These are phyloP conservation scores for Xerocomus spinulosus DNA, from an alignment of 768 basidiomycete species.

Conservation along the genomic window DNA sequence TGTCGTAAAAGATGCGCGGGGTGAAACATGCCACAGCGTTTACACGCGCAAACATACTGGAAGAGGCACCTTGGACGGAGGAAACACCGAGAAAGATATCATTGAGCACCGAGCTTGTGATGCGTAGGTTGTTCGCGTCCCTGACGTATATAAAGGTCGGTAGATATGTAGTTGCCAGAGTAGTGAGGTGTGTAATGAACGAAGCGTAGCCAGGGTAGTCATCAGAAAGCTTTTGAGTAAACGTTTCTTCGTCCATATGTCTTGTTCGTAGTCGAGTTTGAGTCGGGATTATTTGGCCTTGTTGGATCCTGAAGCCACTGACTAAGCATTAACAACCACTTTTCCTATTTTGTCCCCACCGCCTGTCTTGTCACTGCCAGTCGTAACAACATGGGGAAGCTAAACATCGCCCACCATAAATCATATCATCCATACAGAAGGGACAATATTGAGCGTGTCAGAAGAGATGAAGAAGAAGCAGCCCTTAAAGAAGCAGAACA, in stretches of 20 bases:
- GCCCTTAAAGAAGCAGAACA: slow-evolving; percentile 58
- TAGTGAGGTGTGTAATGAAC: slow-evolving; percentile 22
- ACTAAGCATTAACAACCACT: slow-evolving; percentile 8
- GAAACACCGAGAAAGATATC: slow-evolving; percentile 11
- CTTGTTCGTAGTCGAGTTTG: neutral
- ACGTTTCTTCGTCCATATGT: slow-evolving; percentile 17
- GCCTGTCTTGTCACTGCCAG: neutral
- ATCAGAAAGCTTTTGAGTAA: slow-evolving; percentile 4
- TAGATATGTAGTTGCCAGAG: slow-evolving; percentile 36
- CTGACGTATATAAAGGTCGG: slow-evolving; percentile 69
- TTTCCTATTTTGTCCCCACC: neutral
- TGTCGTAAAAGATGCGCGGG: slow-evolving; percentile 60
- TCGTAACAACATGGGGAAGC: slow-evolving; percentile 58
- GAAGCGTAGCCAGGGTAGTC: slow-evolving; percentile 23
- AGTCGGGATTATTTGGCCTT: slow-evolving; percentile 9
- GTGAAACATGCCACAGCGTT: slow-evolving; percentile 61
- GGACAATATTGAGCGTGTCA: slow-evolving; percentile 80
- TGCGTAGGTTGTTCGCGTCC: slow-evolving; percentile 47
- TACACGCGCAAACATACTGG: slow-evolving; percentile 42
- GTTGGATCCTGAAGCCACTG: slow-evolving; percentile 14
- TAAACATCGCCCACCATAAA: slow-evolving; percentile 89
- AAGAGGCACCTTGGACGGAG: slow-evolving; percentile 13
- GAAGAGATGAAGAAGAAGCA: slow-evolving; percentile 80
- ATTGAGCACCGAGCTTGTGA: slow-evolving; percentile 38
- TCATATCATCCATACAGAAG: slow-evolving; percentile 83